Conservation (phyloP, 2,329 filamentous ascomycete species). For the Fusarium dimerum region DNA sequence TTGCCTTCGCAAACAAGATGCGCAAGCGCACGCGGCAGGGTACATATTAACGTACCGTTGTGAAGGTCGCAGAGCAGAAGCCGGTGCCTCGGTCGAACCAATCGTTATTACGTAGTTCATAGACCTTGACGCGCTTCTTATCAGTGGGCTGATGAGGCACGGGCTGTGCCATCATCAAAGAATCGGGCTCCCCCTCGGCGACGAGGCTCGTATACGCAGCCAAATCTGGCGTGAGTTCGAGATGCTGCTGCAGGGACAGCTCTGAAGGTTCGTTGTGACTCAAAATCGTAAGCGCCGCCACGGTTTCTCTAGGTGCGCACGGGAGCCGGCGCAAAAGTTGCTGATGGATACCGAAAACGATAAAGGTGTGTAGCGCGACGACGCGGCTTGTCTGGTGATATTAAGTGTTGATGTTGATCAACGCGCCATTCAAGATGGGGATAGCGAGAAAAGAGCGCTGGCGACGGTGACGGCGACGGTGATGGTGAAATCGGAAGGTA, state of each 20-base stretch:
- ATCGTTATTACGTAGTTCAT: constrained; percentile 97
- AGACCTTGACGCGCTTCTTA: constrained; percentile 90
- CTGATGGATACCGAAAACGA: constrained; percentile 10
- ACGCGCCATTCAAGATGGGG: constrained; percentile 35
- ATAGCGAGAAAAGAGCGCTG: constrained; percentile 3
- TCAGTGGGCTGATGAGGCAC: constrained; percentile 69
- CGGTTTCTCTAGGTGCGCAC: constrained; percentile 41
- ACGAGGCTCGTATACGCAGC: constrained; percentile 51
- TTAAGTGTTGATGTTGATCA: constrained; percentile 25
- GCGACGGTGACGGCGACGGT: constrained; percentile 11
- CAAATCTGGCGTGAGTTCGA: constrained; percentile 56
- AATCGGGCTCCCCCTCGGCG: constrained; percentile 57
- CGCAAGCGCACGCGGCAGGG: constrained; percentile 6
- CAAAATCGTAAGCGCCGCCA: constrained; percentile 60
- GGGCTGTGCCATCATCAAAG: constrained; percentile 70
- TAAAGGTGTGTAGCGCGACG: constrained; percentile 18
- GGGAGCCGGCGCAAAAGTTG: constrained; percentile 27
- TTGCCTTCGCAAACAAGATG: constrained; percentile 8
- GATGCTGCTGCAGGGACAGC: constrained; percentile 61
- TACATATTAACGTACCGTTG: constrained; percentile 61
- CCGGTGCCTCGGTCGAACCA: constrained; percentile 98
- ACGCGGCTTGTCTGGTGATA: constrained; percentile 18
- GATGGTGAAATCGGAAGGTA: constrained; percentile 20
- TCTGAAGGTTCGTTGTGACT: constrained; percentile 53
- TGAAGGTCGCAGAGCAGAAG: constrained; percentile 80